phyloP scores from a whole-genome alignment of 805 yeast species.

The Yarrowia bubula region DNA sequence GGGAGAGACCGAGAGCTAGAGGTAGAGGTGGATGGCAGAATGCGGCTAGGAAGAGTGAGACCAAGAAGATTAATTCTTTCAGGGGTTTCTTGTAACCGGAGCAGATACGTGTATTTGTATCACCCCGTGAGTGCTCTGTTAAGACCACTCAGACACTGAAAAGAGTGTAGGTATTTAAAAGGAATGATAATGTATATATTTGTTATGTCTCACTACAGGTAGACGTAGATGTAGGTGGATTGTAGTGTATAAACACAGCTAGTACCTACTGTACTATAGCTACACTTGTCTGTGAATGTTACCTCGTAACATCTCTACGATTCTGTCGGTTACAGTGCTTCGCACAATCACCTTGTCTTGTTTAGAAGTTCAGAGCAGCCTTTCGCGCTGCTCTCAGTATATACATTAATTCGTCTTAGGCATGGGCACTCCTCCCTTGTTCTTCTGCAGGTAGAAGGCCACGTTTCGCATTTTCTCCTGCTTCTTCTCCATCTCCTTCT shows the following conservation, averaged over 20 bases:
- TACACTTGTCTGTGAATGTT: too few relatives aligned
- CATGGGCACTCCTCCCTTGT: constrained; percentile 21
- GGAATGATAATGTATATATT: neutral
- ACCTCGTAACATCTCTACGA: too few relatives aligned
- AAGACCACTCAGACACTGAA: too few relatives aligned
- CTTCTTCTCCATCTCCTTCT: constrained; percentile 35
- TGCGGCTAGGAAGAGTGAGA: constrained; percentile 6
- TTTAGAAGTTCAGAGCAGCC: too few relatives aligned
- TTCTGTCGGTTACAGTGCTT: too few relatives aligned
- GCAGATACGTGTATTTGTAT: too few relatives aligned
- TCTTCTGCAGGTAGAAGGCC: constrained; percentile 13
- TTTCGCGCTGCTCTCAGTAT: neutral
- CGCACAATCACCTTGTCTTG: too few relatives aligned
- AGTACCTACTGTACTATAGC: too few relatives aligned
- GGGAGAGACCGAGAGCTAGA: neutral
- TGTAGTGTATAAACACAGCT: too few relatives aligned
- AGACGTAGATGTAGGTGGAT: too few relatives aligned
- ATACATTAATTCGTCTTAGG: constrained; percentile 22
- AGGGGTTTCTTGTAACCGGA: neutral
- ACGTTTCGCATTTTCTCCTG: constrained; percentile 27
- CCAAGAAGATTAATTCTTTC: constrained; percentile 15
- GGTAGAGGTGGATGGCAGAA: constrained; percentile 21
- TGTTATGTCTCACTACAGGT: too few relatives aligned
- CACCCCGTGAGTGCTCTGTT: too few relatives aligned
- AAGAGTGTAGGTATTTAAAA: neutral